Evolutionary conservation across 495 filamentous ascomycete genomes (phyloP).

Genomic region (Hypoxylon rickii): DNA sequence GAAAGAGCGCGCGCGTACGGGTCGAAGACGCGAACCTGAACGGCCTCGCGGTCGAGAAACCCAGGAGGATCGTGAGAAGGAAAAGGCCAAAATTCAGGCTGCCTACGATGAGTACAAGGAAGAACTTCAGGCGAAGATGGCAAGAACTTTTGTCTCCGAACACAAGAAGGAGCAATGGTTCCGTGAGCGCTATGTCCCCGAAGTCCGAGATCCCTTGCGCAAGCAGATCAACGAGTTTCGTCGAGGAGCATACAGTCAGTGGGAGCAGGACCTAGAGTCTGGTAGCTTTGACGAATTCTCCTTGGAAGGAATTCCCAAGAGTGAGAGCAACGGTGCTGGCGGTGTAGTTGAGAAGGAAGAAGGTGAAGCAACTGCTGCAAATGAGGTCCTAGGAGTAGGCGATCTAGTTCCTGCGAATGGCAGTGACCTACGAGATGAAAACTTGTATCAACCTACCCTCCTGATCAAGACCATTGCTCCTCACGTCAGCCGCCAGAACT

Average conservation of each 20-base stretch:
- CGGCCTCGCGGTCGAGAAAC: constrained; percentile 75
- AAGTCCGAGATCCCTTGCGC: constrained; percentile 71
- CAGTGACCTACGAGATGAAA: constrained; percentile 82
- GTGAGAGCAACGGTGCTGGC: constrained; percentile 83
- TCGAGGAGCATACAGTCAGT: constrained; percentile 73
- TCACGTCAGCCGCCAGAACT: constrained; percentile 89
- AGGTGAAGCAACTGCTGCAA: constrained; percentile 84
- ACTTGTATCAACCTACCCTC: constrained; percentile 81
- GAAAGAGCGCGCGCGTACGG: constrained; percentile 75
- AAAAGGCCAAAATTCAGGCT: constrained; percentile 85
- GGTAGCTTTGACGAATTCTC: constrained; percentile 93
- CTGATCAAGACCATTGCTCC: constrained; percentile 98
- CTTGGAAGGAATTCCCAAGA: constrained; percentile 93
- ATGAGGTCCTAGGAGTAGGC: constrained; percentile 89
- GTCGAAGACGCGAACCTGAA: constrained; percentile 71
- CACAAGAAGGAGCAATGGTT: constrained; percentile 98
- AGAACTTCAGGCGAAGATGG: constrained; percentile 89
- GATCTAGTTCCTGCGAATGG: constrained; percentile 81
- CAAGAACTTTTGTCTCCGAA: constrained; percentile 80
- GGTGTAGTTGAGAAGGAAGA: constrained; percentile 93
- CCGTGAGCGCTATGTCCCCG: constrained; percentile 88
- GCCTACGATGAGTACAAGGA: constrained; percentile 96
- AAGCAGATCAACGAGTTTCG: constrained; percentile 74
- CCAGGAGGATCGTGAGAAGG: constrained; percentile 84
- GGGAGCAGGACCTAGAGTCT: constrained; percentile 78